Percentiles rank a stretch among this genome's conserved stretches.
phyloP scores from a whole-genome alignment of 768 basidiomycete species.

The Auriscalpium microsporum region DNA sequence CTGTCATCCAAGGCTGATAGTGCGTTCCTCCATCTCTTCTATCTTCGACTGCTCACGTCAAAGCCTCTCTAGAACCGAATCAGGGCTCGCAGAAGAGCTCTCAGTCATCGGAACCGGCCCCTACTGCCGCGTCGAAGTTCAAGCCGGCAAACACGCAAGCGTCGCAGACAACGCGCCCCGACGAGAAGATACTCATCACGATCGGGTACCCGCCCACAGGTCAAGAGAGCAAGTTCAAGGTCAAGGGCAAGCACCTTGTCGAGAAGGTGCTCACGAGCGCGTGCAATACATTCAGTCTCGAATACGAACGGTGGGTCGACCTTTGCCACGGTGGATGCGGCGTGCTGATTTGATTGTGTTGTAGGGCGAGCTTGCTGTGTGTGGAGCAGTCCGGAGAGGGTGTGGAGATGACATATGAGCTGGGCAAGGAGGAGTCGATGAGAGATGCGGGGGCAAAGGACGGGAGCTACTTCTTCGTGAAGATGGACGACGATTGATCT shows the following conservation, averaged over 20 bases:
- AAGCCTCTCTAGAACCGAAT: not conserved
- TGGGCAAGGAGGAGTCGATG: not conserved
- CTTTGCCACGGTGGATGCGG: not conserved
- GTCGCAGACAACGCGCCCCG: not conserved
- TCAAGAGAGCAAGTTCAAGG: slow-evolving; percentile 4
- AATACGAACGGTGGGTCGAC: not conserved
- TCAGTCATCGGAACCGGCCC: not conserved
- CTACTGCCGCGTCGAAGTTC: not conserved
- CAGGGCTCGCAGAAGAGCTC: not conserved
- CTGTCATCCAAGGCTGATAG: too few species aligned
- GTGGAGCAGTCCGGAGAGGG: not conserved
- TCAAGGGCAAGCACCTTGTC: slow-evolving; percentile 2
- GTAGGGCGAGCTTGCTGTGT: not conserved
- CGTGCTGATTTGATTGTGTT: not conserved
- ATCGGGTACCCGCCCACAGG: not conserved
- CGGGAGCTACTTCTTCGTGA: slow-evolving; percentile 47
- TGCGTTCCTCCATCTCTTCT: too few species aligned
- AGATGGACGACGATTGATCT: slow-evolving; percentile 17
- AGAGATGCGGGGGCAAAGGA: not conserved
- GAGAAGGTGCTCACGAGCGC: slow-evolving; percentile 1
- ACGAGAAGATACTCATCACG: slow-evolving; percentile 1
- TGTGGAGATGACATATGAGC: slow-evolving; percentile 1
- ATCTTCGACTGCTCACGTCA: not conserved
- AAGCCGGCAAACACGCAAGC: not conserved
- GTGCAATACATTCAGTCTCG: slow-evolving; percentile 1